Conservation (phyloP, 1,284 basidiomycete genomes). For the Pterulicium gracile region DNA sequence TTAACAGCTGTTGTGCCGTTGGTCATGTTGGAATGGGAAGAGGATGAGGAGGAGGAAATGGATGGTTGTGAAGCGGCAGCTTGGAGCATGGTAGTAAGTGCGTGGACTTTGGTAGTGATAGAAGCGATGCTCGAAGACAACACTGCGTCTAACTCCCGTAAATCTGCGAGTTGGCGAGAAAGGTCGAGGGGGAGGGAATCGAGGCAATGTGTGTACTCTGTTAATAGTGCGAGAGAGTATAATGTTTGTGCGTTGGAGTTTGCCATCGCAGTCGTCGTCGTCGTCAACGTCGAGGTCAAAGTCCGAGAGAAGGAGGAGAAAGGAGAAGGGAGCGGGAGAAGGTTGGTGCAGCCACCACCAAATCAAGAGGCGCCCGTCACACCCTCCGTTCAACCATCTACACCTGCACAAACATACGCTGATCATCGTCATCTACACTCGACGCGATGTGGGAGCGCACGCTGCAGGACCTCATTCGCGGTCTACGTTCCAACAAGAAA, state of each 20-base stretch:
- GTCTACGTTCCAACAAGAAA: conserved; percentile 77
- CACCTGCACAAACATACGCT: too few relatives aligned
- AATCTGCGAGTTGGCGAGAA: conserved; percentile 89
- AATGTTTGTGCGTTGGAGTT: not conserved
- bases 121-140: conserved; percentile 77
- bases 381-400: too few relatives aligned
- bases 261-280: too few relatives aligned
- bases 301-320: not conserved
- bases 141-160: conserved; percentile 96
- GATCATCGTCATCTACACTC: not conserved
- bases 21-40: conserved; percentile 45
- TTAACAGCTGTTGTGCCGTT: too few relatives aligned
- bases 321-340: not conserved
- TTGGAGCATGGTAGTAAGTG: conserved; percentile 70
- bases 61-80: too few relatives aligned
- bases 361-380: too few relatives aligned
- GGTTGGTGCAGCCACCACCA: too few relatives aligned
- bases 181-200: conserved; percentile 92
- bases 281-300: not conserved
- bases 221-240: conserved; percentile 34
- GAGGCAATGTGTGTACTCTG: conserved; percentile 85
- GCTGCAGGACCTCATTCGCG: conserved; percentile 85
- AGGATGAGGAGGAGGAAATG: not conserved
- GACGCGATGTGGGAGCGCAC: conserved; percentile 91
- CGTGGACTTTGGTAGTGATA: conserved; percentile 70